Percentiles rank a stretch among this genome's conserved stretches.
Conservation (phyloP, 1,284 basidiomycete species). For the Moesziomyces parantarcticus region DNA sequence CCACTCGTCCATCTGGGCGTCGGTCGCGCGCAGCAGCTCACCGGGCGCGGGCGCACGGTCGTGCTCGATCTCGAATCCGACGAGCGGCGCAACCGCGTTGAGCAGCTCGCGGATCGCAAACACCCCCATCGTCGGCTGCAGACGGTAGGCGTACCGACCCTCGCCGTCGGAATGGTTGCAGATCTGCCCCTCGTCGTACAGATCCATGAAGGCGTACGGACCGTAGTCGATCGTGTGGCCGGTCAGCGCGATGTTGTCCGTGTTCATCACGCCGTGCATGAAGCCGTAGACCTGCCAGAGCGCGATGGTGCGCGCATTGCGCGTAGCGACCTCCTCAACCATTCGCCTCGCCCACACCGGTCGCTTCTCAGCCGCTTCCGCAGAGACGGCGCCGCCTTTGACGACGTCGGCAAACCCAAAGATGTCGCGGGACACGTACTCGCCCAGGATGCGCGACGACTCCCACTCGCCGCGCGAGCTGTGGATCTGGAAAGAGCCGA, state of each 20-base stretch:
- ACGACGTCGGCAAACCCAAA: conserved; percentile 53
- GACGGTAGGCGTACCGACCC: conserved; percentile 84
- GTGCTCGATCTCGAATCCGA: conserved; percentile 54
- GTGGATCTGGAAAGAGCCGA: conserved; percentile 89
- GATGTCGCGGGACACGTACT: conserved; percentile 78
- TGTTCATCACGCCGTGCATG: conserved; percentile 82
- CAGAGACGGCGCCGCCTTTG: conserved; percentile 21
- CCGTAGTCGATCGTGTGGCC: conserved; percentile 85
- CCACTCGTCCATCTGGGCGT: conserved; percentile 48
- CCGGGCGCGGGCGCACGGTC: conserved; percentile 65
- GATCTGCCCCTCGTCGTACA: conserved; percentile 78
- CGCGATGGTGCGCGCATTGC: conserved; percentile 90
- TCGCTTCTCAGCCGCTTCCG: conserved; percentile 1
- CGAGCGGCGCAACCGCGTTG: conserved; percentile 39
- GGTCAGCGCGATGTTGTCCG: conserved; percentile 80
- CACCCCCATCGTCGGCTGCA: conserved; percentile 70
- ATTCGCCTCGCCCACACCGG: conserved; percentile 53
- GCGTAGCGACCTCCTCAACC: conserved; percentile 71
- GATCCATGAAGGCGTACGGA: conserved; percentile 90
- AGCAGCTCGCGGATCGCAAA: conserved; percentile 44
- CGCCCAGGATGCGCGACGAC: conserved; percentile 73
- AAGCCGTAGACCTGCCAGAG: conserved; percentile 79
- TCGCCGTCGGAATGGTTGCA: conserved; percentile 91
- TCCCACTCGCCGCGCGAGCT: conserved; percentile 73
- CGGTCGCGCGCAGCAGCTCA: conserved; percentile 37